These are phyloP conservation scores for Xylariaceae sp. DNA, from an alignment of 2,329 filamentous ascomycete genomes.

Conservation along the genomic window DNA sequence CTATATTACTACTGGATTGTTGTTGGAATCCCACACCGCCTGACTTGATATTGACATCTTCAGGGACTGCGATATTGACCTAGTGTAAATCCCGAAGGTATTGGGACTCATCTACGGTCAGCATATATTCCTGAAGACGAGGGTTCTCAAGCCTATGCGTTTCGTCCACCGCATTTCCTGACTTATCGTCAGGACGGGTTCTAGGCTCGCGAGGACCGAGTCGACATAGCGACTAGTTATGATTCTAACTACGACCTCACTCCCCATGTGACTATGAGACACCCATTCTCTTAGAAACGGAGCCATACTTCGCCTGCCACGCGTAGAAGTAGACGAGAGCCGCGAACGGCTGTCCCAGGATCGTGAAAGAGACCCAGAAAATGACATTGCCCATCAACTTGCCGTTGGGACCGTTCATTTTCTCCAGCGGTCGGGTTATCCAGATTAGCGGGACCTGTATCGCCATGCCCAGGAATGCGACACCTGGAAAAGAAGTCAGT, in stretches of 20 bases:
- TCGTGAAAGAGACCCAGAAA: slow-evolving; percentile 95
- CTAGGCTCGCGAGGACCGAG: too few species aligned
- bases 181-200: too few species aligned
- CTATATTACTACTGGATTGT: background rate
- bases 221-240: background rate
- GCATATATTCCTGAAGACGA: background rate
- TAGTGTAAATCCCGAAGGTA: background rate
- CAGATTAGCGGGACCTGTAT: slow-evolving; percentile 84
- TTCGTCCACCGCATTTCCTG: too few species aligned
- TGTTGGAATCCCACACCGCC: too few species aligned
- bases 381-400: slow-evolving; percentile 84
- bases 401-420: slow-evolving; percentile 67
- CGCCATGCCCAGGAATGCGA: slow-evolving; percentile 93
- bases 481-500: slow-evolving; percentile 47
- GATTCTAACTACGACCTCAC: background rate
- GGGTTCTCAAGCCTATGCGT: background rate
- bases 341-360: slow-evolving; percentile 90
- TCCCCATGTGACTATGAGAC: slow-evolving; percentile 3
- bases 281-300: slow-evolving; percentile 51
- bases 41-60: background rate
- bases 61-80: too few species aligned
- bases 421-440: slow-evolving; percentile 73
- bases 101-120: too few species aligned
- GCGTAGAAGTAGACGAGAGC: slow-evolving; percentile 95
- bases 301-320: slow-evolving; percentile 97